Conservation (phyloP, 177 flowering plant genomes). For the Vitis hybrid region DNA sequence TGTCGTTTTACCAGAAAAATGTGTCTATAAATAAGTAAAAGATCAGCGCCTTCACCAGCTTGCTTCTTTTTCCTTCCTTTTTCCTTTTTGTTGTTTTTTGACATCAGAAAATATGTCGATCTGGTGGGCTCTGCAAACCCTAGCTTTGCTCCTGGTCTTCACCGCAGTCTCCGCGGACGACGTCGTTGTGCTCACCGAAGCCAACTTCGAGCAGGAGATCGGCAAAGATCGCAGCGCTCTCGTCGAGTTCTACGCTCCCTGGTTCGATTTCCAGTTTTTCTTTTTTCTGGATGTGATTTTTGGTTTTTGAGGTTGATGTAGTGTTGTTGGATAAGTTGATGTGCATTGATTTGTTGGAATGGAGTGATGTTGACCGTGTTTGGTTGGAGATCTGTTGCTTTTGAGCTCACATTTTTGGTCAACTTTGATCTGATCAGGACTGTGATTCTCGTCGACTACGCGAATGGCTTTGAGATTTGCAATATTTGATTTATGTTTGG, state of each 20-base stretch:
- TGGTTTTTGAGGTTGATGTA: no score
- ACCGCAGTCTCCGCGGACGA: slow-evolving; percentile 46
- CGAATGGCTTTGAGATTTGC: no score
- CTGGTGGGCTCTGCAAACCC: not conserved
- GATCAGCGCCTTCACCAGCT: no score
- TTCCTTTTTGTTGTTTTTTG: no score
- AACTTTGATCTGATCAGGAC: not conserved
- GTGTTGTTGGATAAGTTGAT: no score
- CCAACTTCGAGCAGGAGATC: slow-evolving; percentile 83
- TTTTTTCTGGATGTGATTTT: no score
- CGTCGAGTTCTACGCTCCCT: slow-evolving; percentile 95
- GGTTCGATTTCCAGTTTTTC: slow-evolving; percentile 35
- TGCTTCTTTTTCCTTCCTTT: no score
- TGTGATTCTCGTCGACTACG: not conserved
- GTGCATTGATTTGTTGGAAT: no score
- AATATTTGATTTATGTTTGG: no score
- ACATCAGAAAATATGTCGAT: not conserved
- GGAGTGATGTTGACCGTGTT: not conserved
- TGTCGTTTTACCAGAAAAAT: no score
- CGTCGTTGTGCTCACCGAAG: slow-evolving; percentile 73
- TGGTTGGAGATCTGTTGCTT: not conserved
- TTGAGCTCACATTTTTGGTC: not conserved
- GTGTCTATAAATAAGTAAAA: no score
- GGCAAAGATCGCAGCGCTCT: slow-evolving; percentile 89
- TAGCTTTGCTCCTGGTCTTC: slow-evolving; percentile 7